Evolutionary conservation across 257 asterid genomes (phyloP).

Genomic region (Striga asiatica): DNA sequence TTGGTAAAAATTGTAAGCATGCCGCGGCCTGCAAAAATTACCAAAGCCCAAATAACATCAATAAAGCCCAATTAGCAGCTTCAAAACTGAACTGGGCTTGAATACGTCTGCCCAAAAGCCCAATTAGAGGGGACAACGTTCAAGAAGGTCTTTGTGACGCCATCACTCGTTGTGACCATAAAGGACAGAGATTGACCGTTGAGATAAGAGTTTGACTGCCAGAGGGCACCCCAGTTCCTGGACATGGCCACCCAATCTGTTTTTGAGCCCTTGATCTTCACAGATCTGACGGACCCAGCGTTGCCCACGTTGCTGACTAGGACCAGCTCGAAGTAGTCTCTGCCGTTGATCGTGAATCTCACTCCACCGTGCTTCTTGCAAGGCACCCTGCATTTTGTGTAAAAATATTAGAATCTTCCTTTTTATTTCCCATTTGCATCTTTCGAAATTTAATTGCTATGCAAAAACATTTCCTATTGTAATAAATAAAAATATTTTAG

Average conservation of each 20-base stretch:
- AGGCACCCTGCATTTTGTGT: constrained; percentile 51
- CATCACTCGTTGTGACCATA: constrained; percentile 64
- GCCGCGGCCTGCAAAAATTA: constrained; percentile 53
- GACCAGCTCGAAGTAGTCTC: constrained; percentile 63
- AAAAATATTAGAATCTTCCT: not conserved
- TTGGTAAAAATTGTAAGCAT: constrained; percentile 37
- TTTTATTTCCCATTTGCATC: not conserved
- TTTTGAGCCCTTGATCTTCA: constrained; percentile 63
- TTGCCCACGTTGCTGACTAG: constrained; percentile 60
- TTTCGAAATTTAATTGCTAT: too few relatives aligned
- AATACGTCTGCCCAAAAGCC: constrained; percentile 69
- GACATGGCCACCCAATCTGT: constrained; percentile 72
- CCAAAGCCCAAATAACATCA: constrained; percentile 16
- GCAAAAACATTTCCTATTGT: too few relatives aligned
- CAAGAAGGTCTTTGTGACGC: constrained; percentile 36
- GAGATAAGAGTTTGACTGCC: constrained; percentile 67
- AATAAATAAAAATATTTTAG: too few relatives aligned
- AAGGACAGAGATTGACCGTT: constrained; percentile 65
- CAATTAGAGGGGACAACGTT: constrained; percentile 52
- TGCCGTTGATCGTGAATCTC: constrained; percentile 59
- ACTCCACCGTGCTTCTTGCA: constrained; percentile 78
- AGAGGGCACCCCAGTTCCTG: constrained; percentile 80
- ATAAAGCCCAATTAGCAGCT: constrained; percentile 2
- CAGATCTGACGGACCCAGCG: constrained; percentile 60
- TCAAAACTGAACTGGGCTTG: constrained; percentile 44